phyloP scores from a whole-genome alignment of 345 rosid genomes.

The Eucalyptus curtisii region DNA sequence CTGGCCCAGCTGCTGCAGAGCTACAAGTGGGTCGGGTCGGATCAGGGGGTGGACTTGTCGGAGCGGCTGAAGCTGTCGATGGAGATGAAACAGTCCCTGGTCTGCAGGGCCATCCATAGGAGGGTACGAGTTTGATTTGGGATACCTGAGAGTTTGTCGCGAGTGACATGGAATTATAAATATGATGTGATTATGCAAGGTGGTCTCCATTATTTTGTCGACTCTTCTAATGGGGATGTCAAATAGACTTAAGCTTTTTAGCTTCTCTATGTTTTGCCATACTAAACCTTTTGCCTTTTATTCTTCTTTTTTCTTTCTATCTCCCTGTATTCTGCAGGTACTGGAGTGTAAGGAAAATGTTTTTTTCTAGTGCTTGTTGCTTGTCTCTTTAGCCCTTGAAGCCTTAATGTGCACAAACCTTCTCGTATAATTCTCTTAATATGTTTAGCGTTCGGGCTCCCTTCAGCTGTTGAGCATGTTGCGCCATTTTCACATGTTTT shows the following conservation, averaged over 20 bases:
- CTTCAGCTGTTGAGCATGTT: not conserved
- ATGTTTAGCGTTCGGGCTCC: not conserved
- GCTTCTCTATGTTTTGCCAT: too few species aligned
- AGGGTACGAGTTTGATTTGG: not conserved
- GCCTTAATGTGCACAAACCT: not conserved
- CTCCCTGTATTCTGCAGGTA: accelerated
- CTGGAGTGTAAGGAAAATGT: not conserved
- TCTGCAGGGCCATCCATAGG: slow-evolving; percentile 22
- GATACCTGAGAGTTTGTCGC: not conserved
- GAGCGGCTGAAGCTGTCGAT: slow-evolving; percentile 29
- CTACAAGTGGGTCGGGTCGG: slow-evolving; percentile 14
- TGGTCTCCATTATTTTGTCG: not conserved
- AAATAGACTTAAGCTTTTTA: accelerated
- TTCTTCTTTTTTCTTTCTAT: too few species aligned
- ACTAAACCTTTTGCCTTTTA: too few species aligned
- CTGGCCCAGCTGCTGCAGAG: slow-evolving; percentile 34
- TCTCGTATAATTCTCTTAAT: not conserved
- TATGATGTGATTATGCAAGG: too few species aligned
- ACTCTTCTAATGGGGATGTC: too few species aligned
- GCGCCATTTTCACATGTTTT: not conserved
- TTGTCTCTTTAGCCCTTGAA: not conserved
- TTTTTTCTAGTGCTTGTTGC: not conserved
- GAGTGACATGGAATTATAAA: not conserved
- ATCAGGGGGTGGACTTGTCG: slow-evolving; percentile 10
- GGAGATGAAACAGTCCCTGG: slow-evolving; percentile 32